Base-by-base conservation (phyloP, 306 rosid genomes). In the Nissolia schottii region DNA sequence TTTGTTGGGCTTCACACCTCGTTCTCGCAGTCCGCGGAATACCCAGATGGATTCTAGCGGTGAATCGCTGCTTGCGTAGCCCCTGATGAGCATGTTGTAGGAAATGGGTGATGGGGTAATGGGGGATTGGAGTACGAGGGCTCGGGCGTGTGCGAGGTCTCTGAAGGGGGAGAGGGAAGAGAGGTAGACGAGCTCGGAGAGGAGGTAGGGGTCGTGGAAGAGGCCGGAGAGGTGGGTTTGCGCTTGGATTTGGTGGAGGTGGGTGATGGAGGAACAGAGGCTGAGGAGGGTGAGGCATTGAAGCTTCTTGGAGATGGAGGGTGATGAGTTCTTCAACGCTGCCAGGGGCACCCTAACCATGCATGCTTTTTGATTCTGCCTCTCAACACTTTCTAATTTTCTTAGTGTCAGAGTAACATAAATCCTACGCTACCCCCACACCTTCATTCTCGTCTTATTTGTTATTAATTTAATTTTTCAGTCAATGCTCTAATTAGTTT, bases 51-150 rank as follows among this genome's bases (percentile, higher is more conserved):
- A 85, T 57, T 85, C 70, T 2, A 35, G 29, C 4, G 95, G 86
- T 0, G 87, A 80, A 70, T 79, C 73, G 37, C 83, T 85, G 3
- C 88, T 78, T 19, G 92, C 76, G 51, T 77, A 94, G 40, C 90
- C 98, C 25, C 97, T 74, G 73, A 94, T 82, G 75, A 91, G 86
- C 22, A 91, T 72, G 81, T 89, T 93, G 92, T 92, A 93, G 0
- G 96, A 87, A 66, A 77, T 79, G 1, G 84, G 85, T 20, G 86
- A 79, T n/a, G 79, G 60, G 35, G 73, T 38, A 16, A 63, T 40
- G 45, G 43, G 29, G 29, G 73, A 79, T 22, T 51, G 66, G 31
- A 25, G 22, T 73, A 88, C 79, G 46, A 93, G 86, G 22, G 67
- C n/a, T 46, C 79, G 84, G 0, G 91, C 96, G 41, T 86, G 78